phyloP scores from a whole-genome alignment of 352 stramenopile genomes.

The Globisporangium canariense region DNA sequence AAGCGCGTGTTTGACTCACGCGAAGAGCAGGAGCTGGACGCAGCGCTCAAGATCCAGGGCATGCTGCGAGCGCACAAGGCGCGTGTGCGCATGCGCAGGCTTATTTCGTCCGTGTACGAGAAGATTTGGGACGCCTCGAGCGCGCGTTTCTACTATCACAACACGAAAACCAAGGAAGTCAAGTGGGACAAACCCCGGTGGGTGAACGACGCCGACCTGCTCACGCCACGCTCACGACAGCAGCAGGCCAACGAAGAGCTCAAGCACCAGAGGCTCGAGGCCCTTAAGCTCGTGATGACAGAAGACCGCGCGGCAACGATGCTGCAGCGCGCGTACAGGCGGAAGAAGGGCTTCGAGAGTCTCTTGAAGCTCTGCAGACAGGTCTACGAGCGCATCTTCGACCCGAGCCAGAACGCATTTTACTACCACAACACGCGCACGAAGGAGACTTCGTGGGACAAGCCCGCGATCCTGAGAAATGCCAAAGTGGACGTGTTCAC shows the following conservation, averaged over 20 bases:
- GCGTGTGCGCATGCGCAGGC: slow-evolving; percentile 40
- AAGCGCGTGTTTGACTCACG: slow-evolving; percentile 18
- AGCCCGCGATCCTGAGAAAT: slow-evolving; percentile 47
- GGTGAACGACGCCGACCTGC: slow-evolving; percentile 61
- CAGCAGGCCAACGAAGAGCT: slow-evolving; percentile 13
- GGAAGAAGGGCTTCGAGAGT: slow-evolving; percentile 37
- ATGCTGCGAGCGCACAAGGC: slow-evolving; percentile 55
- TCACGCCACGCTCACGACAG: slow-evolving; percentile 44
- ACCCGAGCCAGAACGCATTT: slow-evolving; percentile 40
- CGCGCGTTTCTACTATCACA: slow-evolving; percentile 76
- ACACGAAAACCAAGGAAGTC: slow-evolving; percentile 61
- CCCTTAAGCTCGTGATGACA: slow-evolving; percentile 21
- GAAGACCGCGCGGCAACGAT: slow-evolving; percentile 39
- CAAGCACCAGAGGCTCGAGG: neutral
- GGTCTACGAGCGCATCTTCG: slow-evolving; percentile 74
- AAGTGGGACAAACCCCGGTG: slow-evolving; percentile 67
- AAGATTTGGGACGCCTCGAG: slow-evolving; percentile 67
- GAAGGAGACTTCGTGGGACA: slow-evolving; percentile 62
- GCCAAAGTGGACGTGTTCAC: slow-evolving; percentile 43
- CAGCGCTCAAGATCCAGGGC: slow-evolving; percentile 43
- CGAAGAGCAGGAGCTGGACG: slow-evolving; percentile 27
- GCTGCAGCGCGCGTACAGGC: slow-evolving; percentile 55
- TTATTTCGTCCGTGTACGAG: slow-evolving; percentile 75
- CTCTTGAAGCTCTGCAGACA: slow-evolving; percentile 41
- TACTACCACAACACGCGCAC: slow-evolving; percentile 85